phyloP scores from a whole-genome alignment of 2,329 filamentous ascomycete genomes.

The Aaosphaeria pasadenensis region DNA sequence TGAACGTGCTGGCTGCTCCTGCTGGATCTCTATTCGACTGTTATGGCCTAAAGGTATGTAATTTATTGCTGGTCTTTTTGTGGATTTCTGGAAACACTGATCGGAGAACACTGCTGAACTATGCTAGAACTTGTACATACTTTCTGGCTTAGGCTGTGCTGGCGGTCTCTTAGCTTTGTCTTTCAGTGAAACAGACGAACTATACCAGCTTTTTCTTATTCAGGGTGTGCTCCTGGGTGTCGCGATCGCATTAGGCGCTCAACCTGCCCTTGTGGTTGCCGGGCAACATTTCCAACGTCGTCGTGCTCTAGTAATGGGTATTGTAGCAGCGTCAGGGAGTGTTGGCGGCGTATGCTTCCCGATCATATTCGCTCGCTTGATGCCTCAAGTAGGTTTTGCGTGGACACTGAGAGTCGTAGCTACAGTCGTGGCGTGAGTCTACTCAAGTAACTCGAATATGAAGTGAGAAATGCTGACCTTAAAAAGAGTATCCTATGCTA shows the following conservation, averaged over 20 bases:
- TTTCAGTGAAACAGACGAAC: not conserved
- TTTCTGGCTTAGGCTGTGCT: not conserved
- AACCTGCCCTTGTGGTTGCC: slow-evolving; percentile 5
- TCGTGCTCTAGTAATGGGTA: slow-evolving; percentile 6
- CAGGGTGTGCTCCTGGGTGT: slow-evolving; percentile 5
- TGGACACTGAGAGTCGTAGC: slow-evolving; percentile 5
- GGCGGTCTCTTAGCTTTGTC: slow-evolving; percentile 1
- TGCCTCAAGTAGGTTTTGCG: slow-evolving; percentile 3
- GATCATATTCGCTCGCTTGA: slow-evolving; percentile 3
- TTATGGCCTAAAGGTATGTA: slow-evolving; percentile 1
- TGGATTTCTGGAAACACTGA: not conserved
- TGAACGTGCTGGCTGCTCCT: slow-evolving; percentile 1
- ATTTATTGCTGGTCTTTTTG: not conserved
- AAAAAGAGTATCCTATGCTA: slow-evolving; percentile 1
- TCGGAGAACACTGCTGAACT: not conserved
- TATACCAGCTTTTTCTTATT: slow-evolving; percentile 3
- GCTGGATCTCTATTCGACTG: slow-evolving; percentile 3
- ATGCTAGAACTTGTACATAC: slow-evolving; percentile 1
- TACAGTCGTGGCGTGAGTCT: slow-evolving; percentile 1
- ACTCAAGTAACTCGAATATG: not conserved
- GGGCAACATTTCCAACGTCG: slow-evolving; percentile 7
- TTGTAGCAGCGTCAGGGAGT: slow-evolving; percentile 5
- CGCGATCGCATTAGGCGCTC: slow-evolving; percentile 5
- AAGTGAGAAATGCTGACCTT: not conserved
- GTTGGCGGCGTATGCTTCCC: slow-evolving; percentile 5